Percentiles rank a stretch among this genome's conserved stretches.
Evolutionary conservation across 2,329 filamentous ascomycete genomes (phyloP).

Genomic region (Fusarium foetens): DNA sequence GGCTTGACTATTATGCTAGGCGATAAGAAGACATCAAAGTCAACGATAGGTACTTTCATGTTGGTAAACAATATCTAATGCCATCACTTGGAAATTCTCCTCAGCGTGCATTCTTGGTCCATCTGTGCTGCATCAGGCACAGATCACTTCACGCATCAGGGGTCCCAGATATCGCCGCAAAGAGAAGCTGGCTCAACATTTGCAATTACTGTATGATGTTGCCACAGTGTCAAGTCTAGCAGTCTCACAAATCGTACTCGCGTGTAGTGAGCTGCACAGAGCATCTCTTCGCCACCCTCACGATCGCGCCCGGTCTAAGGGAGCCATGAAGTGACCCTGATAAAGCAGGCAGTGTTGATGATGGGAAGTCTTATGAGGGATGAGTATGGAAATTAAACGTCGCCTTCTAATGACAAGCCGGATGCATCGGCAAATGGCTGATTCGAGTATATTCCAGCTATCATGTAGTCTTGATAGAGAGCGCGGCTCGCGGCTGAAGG

Average conservation of each 20-base stretch:
- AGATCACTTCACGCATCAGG: not conserved
- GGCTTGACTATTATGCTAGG: not conserved
- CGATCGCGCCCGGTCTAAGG: not conserved
- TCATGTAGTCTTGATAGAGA: not conserved
- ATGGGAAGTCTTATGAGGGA: not conserved
- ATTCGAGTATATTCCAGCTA: not conserved
- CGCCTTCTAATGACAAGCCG: not conserved
- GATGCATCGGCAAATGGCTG: not conserved
- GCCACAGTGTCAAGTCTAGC: accelerated
- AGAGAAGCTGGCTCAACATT: not conserved
- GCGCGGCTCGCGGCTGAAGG: not conserved
- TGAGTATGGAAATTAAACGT: not conserved
- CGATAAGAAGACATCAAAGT: not conserved
- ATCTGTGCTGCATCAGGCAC: not conserved
- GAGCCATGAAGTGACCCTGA: not conserved
- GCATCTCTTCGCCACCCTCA: not conserved
- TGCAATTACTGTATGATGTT: not conserved
- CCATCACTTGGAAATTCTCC: accelerated
- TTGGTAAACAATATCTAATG: not conserved
- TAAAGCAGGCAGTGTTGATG: not conserved
- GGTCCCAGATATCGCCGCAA: not conserved
- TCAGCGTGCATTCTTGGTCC: not conserved
- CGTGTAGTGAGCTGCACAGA: not conserved
- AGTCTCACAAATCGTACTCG: too few relatives aligned
- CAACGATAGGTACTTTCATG: not conserved